Base-by-base conservation (phyloP, 495 filamentous ascomycete genomes). In the Penicillium paxilli region DNA sequence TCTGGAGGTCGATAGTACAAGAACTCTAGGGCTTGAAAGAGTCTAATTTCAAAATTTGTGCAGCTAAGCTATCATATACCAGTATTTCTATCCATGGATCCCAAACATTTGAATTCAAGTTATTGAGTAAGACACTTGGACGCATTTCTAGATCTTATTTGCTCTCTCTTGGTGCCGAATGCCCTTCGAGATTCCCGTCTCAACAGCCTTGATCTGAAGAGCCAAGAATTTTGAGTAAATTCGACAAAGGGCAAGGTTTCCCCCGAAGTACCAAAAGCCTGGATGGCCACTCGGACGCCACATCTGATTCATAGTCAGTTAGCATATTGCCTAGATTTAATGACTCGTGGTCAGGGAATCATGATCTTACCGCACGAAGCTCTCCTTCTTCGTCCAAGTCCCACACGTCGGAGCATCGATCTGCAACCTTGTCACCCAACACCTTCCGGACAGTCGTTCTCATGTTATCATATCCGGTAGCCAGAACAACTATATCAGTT, bases 401-500 rank as follows among this genome's bases (percentile, higher is more conserved):
- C 90, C 91, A 96, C 19, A 93, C 84, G 70, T 89, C 85, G 21
- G 76, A 77, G 1, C 85, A 74, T 16, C 78, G 73, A 59, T 87
- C 83, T 1, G 84, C 87, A 20, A 92, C 66, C 33, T 81, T 78
- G 51, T 90, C 83, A 2, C 89, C 89, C 44, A 94, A 79, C 10
- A 91, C 83, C 47, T 70, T 79, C 21, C 84, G 65, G 11, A 78
- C 75, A 3, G 70, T 74, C 0, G 83, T 85, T 21, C 81, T 76
- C 89, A 93, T 96, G 59, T 90, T 91, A 38, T 83, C 74, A 66
- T 90, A 94, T 0, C 91, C 91, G 8, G 91, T 96, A 8, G 90
- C 90, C 44, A 92, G 83, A 5, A 93, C 80, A 28, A 96, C 84
- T 62, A 89, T 81, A 54, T 94, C 90, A 0, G 89, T 87, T 24